Evolutionary conservation across 73 alveolate genomes (phyloP), one percentile per base, ranked within the genome.

Genomic region (Stentor roeselii): DNA sequence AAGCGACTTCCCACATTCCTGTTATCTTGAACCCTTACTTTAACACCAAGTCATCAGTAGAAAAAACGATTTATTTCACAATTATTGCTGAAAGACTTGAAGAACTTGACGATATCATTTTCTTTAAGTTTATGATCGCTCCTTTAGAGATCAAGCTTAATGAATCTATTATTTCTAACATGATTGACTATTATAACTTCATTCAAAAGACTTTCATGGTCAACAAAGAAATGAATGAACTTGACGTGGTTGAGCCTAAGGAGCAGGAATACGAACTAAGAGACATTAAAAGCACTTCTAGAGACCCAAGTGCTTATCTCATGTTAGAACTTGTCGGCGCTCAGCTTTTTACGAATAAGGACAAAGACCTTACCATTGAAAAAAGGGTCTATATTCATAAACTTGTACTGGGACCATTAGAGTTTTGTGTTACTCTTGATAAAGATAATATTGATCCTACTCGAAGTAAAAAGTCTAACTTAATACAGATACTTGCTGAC

Each of bases 401-500:
- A 76, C 78, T 76, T 35, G 40, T 21, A 21, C 15, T 76, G 6
- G 30, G 39, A 21, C 84, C 84, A 36, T 39, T 76, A 37, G 74
- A 76, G 39, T 39, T 76, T 2, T 76, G 74, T 76, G 60, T 76
- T 0, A 76, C 75, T n/a, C 14, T 76, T 30, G 80, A 67, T 67
- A 67, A 67, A 67, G 59, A 76, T 37, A 15, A 39, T 39, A 14
- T 21, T 34, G 67, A 50, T 50, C 6, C 67, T 11, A 50, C 67
- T 50, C 67, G 67, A 11, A 76, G 39, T 76, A 15, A 40, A 0
- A 39, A 76, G 34, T 30, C 74, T 39, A 41, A 76, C 39, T 14
- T 76, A 21, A 41, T 76, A n/a, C 74, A 76, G 74, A 76, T 76
- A 15, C n/a, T 76, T 21, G 60, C 84, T 21, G 84, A 76, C n/a